Percentiles rank a stretch among this genome's conserved stretches.
These are phyloP conservation scores for Fusarium ramigenum DNA, from an alignment of 2,329 filamentous ascomycete species.

Conservation along the genomic window DNA sequence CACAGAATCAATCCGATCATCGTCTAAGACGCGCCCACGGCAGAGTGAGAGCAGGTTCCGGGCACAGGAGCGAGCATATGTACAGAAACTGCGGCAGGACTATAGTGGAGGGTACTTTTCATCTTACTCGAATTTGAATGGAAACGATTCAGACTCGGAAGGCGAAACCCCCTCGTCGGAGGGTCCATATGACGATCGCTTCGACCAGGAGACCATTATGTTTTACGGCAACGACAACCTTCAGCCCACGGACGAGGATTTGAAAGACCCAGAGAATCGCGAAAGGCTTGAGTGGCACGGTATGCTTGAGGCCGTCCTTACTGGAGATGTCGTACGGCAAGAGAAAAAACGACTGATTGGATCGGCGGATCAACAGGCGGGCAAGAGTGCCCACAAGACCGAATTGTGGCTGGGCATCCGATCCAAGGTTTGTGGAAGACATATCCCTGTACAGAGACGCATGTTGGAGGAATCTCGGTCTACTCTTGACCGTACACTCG, in stretches of 20 bases:
- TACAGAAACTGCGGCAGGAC: conserved; percentile 89
- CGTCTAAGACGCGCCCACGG: conserved; percentile 61
- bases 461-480: conserved; percentile 86
- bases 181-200: conserved; percentile 83
- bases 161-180: conserved; percentile 91
- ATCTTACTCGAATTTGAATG: conserved; percentile 67
- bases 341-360: conserved; percentile 96
- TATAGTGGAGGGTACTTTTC: conserved; percentile 73
- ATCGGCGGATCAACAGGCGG: conserved; percentile 67
- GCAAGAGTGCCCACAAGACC: conserved; percentile 74
- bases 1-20: conserved; percentile 58
- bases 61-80: conserved; percentile 90
- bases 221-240: conserved; percentile 92
- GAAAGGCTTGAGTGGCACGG: conserved; percentile 97
- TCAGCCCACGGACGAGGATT: conserved; percentile 87
- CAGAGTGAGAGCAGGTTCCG: conserved; percentile 57
- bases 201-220: conserved; percentile 91
- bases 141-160: conserved; percentile 85
- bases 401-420: conserved; percentile 91
- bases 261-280: conserved; percentile 86
- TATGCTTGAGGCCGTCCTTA: conserved; percentile 95
- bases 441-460: conserved; percentile 83
- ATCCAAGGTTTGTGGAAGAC: conserved; percentile 83
- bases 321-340: conserved; percentile 95
- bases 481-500: conserved; percentile 77